Conservation (phyloP, 1,284 basidiomycete species). For the Apiotrichum gracile region DNA sequence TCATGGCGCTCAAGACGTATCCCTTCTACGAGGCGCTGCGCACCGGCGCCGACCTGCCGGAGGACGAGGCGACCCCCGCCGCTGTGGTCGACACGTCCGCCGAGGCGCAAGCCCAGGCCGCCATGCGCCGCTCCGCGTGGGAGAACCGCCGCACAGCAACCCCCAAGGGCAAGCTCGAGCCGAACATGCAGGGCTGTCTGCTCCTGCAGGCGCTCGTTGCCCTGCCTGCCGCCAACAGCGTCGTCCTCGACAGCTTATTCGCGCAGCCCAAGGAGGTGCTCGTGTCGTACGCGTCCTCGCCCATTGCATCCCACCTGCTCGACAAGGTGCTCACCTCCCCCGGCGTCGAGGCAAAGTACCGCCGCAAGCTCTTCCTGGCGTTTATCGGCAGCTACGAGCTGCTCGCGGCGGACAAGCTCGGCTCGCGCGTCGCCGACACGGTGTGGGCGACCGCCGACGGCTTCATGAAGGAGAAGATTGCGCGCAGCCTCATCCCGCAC, state of each 20-base stretch:
- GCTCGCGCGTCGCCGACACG: slow-evolving; percentile 78
- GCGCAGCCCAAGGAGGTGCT: slow-evolving; percentile 58
- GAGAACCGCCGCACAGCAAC: slow-evolving; percentile 38
- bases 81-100: slow-evolving; percentile 31
- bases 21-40: slow-evolving; percentile 49
- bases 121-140: slow-evolving; percentile 33
- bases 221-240: slow-evolving; percentile 59
- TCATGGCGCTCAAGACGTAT: no score
- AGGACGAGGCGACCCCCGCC: slow-evolving; percentile 15
- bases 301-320: slow-evolving; percentile 72
- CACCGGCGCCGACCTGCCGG: slow-evolving; percentile 23
- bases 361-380: slow-evolving; percentile 63
- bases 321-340: slow-evolving; percentile 69
- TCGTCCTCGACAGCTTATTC: slow-evolving; percentile 59
- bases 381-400: slow-evolving; percentile 70
- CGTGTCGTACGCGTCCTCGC: slow-evolving; percentile 62
- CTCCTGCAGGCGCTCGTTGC: slow-evolving; percentile 73
- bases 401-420: slow-evolving; percentile 79
- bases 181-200: slow-evolving; percentile 77
- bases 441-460: slow-evolving; percentile 83
- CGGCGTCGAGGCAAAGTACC: slow-evolving; percentile 60
- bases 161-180: slow-evolving; percentile 49
- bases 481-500: slow-evolving; percentile 64
- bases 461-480: slow-evolving; percentile 89
- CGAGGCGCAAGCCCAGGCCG: slow-evolving; percentile 37